Conservation (phyloP, 2,329 filamentous ascomycete genomes). For the Massarina eburnea region DNA sequence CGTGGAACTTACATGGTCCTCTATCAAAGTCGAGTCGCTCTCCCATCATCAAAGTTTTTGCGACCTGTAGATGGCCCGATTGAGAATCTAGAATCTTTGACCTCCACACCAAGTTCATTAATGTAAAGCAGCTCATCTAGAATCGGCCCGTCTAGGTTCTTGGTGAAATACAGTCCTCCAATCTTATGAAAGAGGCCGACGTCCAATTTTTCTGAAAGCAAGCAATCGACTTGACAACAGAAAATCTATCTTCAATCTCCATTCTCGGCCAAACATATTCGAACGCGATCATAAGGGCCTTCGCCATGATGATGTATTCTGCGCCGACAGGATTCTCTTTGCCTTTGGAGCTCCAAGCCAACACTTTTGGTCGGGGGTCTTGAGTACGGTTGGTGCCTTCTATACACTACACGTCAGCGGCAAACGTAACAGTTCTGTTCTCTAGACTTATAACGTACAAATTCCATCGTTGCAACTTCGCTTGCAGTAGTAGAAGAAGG, state of each 20-base stretch:
- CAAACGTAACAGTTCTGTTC: not conserved
- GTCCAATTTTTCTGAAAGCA: conserved; percentile 35
- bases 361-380: conserved; percentile 35
- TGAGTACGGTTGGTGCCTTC: conserved; percentile 31
- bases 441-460: conserved; percentile 19
- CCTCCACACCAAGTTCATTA: conserved; percentile 17
- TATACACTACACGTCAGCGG: conserved; percentile 6
- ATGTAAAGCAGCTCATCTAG: conserved; percentile 16
- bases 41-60: conserved; percentile 34
- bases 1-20: conserved; percentile 41
- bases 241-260: conserved; percentile 21
- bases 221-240: conserved; percentile 30
- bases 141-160: conserved; percentile 25
- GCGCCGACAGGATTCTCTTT: conserved; percentile 30
- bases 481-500: conserved; percentile 41
- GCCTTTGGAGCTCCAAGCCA: conserved; percentile 35
- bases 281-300: conserved; percentile 31
- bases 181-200: conserved; percentile 29
- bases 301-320: conserved; percentile 39
- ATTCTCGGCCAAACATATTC: conserved; percentile 33
- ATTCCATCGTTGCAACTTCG: conserved; percentile 44
- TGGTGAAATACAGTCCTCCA: conserved; percentile 33
- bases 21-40: conserved; percentile 34
- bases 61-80: conserved; percentile 42
- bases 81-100: conserved; percentile 31